These are phyloP conservation scores for Canavalia gladiata DNA, from an alignment of 306 rosid species.

Conservation along the genomic window DNA sequence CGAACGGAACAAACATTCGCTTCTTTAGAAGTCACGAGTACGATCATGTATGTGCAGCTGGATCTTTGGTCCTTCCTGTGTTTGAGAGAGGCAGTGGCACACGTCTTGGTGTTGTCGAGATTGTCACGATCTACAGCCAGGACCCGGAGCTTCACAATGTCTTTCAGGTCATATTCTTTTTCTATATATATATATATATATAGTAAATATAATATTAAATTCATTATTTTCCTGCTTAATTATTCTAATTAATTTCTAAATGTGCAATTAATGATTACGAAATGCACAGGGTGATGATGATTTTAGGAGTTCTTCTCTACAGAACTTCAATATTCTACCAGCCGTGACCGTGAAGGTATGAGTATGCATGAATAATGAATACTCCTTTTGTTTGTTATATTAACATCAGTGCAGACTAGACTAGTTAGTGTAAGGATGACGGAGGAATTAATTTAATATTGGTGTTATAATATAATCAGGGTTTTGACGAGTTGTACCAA, in stretches of 20 bases:
- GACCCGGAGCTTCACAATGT: constrained; percentile 49
- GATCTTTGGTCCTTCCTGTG: constrained; percentile 64
- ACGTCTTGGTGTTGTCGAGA: constrained; percentile 65
- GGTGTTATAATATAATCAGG: constrained; percentile 36
- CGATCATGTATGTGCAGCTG: constrained; percentile 37
- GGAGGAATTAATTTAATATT: not conserved
- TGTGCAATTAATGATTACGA: not conserved
- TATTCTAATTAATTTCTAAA: too few relatives aligned
- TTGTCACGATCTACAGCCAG: constrained; percentile 48
- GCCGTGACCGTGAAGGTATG: constrained; percentile 17
- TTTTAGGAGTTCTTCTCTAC: not conserved
- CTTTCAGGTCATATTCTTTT: constrained; percentile 5
- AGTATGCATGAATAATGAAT: not conserved
- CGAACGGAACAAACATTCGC: constrained; percentile 34
- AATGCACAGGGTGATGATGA: not conserved
- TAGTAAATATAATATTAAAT: too few relatives aligned
- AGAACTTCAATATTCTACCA: constrained; percentile 1
- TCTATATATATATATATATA: too few relatives aligned
- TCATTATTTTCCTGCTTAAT: too few relatives aligned
- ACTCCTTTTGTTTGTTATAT: too few relatives aligned
- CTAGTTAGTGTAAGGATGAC: too few relatives aligned
- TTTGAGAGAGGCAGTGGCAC: constrained; percentile 58
- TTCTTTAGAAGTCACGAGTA: constrained; percentile 60
- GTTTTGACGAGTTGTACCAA: constrained; percentile 61
- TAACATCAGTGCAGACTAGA: too few relatives aligned